These are phyloP conservation scores for Mesembryanthemum crystallinum DNA, from an alignment of 148 eudicot genomes.

Conservation along the genomic window DNA sequence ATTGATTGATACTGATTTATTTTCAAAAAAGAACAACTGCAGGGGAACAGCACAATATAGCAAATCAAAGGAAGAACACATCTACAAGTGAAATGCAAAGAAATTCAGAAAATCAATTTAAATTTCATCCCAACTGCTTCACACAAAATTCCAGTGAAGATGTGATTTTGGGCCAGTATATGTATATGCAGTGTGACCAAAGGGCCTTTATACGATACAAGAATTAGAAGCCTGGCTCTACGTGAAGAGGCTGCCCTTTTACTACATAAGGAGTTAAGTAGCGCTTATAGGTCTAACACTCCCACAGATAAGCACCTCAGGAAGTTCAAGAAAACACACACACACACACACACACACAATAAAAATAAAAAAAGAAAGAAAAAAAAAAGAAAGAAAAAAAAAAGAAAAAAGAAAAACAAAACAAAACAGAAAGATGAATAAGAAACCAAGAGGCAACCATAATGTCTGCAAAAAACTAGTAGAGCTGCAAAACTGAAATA, in stretches of 20 bases:
- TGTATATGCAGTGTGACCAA: background rate
- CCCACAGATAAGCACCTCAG: background rate
- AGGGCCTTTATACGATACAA: background rate
- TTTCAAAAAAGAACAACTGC: slow-evolving; percentile 91
- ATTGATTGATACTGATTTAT: slow-evolving; percentile 59
- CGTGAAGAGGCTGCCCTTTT: background rate
- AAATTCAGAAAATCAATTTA: background rate
- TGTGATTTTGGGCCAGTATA: background rate
- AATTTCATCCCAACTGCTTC: background rate
- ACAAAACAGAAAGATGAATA: background rate
- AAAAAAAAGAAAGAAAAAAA: no score
- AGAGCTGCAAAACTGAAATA: background rate
- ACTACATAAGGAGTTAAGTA: background rate
- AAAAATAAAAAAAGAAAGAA: no score
- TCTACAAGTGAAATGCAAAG: background rate
- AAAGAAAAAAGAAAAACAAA: no score
- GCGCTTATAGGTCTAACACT: background rate
- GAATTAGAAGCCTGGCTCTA: background rate
- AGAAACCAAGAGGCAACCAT: background rate
- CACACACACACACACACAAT: no score
- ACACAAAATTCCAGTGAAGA: background rate
- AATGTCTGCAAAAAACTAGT: background rate
- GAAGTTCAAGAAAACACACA: background rate
- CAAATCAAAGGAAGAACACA: background rate
- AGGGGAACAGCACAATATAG: slow-evolving; percentile 8